phyloP scores from a whole-genome alignment of 768 basidiomycete genomes.

The Termitomyces heimii region DNA sequence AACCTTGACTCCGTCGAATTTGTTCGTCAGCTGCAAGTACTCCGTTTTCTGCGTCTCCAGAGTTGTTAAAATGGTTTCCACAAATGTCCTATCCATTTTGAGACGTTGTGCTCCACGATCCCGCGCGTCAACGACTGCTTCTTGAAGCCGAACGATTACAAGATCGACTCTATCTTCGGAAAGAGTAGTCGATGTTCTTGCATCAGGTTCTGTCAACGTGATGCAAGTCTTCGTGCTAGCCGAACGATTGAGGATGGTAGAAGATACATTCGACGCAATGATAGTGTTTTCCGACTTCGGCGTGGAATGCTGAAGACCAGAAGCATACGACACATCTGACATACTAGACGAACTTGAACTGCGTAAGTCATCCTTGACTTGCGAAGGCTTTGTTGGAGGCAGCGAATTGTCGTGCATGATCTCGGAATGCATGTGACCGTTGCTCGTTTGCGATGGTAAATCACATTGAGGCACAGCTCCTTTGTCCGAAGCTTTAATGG shows the following conservation, averaged over 20 bases:
- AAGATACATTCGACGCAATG: background rate
- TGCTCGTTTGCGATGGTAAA: background rate
- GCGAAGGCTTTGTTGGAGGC: slow-evolving; percentile 1
- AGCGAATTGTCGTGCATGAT: background rate
- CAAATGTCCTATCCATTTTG: slow-evolving; percentile 65
- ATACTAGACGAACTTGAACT: slow-evolving; percentile 4
- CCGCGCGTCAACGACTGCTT: slow-evolving; percentile 54
- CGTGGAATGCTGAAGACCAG: background rate
- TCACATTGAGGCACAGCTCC: background rate
- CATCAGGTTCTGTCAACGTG: slow-evolving; percentile 39
- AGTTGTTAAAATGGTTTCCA: slow-evolving; percentile 62
- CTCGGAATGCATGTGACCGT: background rate
- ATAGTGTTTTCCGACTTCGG: background rate
- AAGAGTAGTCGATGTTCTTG: slow-evolving; percentile 16
- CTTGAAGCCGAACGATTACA: slow-evolving; percentile 48
- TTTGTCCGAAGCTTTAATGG: slow-evolving; percentile 6
- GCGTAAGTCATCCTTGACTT: slow-evolving; percentile 7
- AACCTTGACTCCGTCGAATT: slow-evolving; percentile 87
- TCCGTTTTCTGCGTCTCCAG: slow-evolving; percentile 63
- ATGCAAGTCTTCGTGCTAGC: slow-evolving; percentile 24
- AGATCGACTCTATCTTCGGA: slow-evolving; percentile 37
- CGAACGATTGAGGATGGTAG: background rate
- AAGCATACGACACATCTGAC: slow-evolving; percentile 6
- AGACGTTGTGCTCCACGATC: slow-evolving; percentile 56
- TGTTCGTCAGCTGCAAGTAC: slow-evolving; percentile 58